These are phyloP conservation scores for Penicillium soppii DNA, from an alignment of 495 filamentous ascomycete genomes.

Conservation along the genomic window DNA sequence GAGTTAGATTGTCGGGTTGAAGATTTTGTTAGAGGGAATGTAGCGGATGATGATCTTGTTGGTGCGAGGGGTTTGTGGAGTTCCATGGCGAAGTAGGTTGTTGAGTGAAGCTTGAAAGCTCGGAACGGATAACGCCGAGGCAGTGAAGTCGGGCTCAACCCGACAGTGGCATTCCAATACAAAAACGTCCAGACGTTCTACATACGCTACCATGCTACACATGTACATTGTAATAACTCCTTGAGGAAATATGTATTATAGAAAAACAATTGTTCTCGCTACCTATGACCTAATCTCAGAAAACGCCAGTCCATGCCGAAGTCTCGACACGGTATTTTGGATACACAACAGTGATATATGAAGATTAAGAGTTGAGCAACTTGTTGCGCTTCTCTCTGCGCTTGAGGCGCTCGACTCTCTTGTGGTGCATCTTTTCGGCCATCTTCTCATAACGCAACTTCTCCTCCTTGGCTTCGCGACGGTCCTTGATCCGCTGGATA, in stretches of 20 bases:
- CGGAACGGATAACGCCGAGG: no score
- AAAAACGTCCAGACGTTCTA: no score
- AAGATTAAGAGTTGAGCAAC: conserved; percentile 77
- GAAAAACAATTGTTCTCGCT: conserved; percentile 10
- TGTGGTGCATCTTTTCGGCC: conserved; percentile 96
- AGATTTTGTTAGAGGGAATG: conserved; percentile 8
- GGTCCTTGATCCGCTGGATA: conserved; percentile 77
- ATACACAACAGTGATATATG: conserved; percentile 11
- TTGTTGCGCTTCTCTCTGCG: conserved; percentile 97
- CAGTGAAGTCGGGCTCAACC: no score
- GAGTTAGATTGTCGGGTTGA: conserved; percentile 15
- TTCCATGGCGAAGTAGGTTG: conserved; percentile 25
- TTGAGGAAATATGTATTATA: no score
- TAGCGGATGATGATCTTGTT: neutral
- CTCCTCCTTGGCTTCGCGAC: conserved; percentile 83
- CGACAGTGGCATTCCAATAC: no score
- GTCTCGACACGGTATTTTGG: conserved; percentile 4
- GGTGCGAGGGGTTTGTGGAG: conserved; percentile 2
- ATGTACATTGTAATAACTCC: no score
- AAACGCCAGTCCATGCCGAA: conserved; percentile 5
- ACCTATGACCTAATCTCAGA: conserved; percentile 11
- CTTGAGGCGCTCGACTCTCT: conserved; percentile 89
- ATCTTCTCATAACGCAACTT: conserved; percentile 91
- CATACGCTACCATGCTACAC: neutral
- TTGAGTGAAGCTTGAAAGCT: neutral